phyloP scores from a whole-genome alignment of 345 rosid species.

The Cardiospermum halicacabum region DNA sequence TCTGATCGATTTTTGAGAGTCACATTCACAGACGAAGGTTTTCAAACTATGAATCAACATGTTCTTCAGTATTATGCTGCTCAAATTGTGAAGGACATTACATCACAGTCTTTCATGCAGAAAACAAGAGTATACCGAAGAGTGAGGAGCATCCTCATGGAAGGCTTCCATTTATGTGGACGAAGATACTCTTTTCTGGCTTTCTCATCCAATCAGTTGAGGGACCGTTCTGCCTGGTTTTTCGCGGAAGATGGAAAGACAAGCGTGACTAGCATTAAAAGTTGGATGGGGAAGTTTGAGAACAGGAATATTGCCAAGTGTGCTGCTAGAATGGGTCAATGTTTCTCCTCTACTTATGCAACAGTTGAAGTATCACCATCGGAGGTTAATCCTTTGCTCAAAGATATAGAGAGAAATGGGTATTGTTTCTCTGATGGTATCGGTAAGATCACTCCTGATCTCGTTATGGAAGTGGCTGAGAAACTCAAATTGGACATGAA shows the following conservation, averaged over 20 bases:
- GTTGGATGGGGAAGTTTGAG: conserved; percentile 84
- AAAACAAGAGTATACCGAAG: conserved; percentile 67
- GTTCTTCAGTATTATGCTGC: conserved; percentile 60
- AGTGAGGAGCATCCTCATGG: conserved; percentile 52
- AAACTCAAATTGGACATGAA: conserved; percentile 50
- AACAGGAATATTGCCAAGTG: conserved; percentile 68
- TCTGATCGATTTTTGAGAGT: conserved; percentile 79
- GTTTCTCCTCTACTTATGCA: conserved; percentile 95
- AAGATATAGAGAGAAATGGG: conserved; percentile 51
- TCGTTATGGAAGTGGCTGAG: conserved; percentile 65
- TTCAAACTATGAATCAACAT: conserved; percentile 62
- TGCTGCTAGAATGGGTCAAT: conserved; percentile 94
- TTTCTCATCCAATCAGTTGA: conserved; percentile 86
- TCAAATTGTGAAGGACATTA: conserved; percentile 58
- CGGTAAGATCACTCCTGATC: conserved; percentile 78
- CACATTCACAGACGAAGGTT: conserved; percentile 87
- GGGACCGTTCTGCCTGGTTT: conserved; percentile 94
- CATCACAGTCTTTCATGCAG: conserved; percentile 45
- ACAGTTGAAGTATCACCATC: conserved; percentile 59
- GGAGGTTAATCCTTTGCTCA: conserved; percentile 45
- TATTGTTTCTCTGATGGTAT: conserved; percentile 89
- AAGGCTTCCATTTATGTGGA: conserved; percentile 80
- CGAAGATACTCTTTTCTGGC: conserved; percentile 78
- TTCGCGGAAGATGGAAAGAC: conserved; percentile 64
- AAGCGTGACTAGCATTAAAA: conserved; percentile 35